A percentile compares a stretch with the other conserved stretches of the same genome.
Evolutionary conservation across 1,139 yeast genomes (phyloP).

Genomic region (Scheffersomyces lignicola): DNA sequence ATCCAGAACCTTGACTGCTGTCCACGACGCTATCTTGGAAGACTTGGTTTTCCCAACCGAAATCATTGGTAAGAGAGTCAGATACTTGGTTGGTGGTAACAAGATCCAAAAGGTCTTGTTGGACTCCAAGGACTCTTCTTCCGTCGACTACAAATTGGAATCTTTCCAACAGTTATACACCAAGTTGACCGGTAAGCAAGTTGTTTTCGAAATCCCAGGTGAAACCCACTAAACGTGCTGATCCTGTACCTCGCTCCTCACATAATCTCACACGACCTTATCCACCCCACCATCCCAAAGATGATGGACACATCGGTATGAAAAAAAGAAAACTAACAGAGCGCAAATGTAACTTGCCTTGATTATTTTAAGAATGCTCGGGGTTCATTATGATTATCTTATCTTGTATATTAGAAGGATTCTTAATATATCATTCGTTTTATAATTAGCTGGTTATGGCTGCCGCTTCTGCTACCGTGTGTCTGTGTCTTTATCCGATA

Average conservation of each 20-base stretch:
- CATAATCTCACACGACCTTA: constrained; percentile 4
- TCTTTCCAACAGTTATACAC: constrained; percentile 98
- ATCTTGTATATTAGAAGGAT: not conserved
- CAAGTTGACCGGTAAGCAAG: constrained; percentile 99
- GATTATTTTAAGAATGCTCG: not conserved
- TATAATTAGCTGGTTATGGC: constrained; percentile 1
- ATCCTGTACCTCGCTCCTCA: constrained; percentile 3
- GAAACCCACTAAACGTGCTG: constrained; percentile 39
- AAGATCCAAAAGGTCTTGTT: constrained; percentile 97
- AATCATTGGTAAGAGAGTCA: constrained; percentile 98
- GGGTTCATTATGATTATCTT: not conserved
- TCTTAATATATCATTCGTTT: not conserved
- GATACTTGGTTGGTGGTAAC: constrained; percentile 99
- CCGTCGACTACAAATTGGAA: constrained; percentile 98
- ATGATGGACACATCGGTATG: too few relatives aligned
- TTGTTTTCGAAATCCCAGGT: constrained; percentile 95
- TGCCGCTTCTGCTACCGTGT: not conserved
- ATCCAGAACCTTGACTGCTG: constrained; percentile 98
- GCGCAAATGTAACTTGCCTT: not conserved
- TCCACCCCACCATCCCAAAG: too few relatives aligned
- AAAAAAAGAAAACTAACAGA: not conserved
- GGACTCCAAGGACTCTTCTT: constrained; percentile 96
- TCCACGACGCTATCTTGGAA: constrained; percentile 97
- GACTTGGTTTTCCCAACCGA: constrained; percentile 99
- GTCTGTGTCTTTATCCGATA: not conserved